Evolutionary conservation across 805 yeast genomes (phyloP), one percentile per base, ranked within the genome.

Genomic region (Yueomyces sinensis): DNA sequence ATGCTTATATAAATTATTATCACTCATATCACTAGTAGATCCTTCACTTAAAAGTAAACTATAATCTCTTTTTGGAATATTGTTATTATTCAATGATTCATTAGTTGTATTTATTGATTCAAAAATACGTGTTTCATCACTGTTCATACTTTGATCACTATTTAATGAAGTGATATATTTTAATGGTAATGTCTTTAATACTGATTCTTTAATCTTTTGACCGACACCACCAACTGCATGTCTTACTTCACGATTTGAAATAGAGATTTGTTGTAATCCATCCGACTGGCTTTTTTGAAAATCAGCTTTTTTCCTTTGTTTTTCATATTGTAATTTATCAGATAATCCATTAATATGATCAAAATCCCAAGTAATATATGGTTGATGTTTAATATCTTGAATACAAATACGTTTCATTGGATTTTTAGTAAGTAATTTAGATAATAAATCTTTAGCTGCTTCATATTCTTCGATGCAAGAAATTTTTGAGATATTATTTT

Each of bases 161-260:
- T 7, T 27, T 19, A 13, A 9, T 16, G 13, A 7, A 23, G 29
- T 16, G 24, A 31, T 22, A 29, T 29, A 22, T 29, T 39, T 37
- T 9, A 36, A 17, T 5, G 46, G 37, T 31, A 37, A 27, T 3
- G 33, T 32, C 25, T 41, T 43, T 4, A 46, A 30, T 13, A 43
- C 36, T 6, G 53, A 44, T 15, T 47, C 67, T 44, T 64, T 72
- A 30, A 83, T 64, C 36, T 76, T 65, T 33, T 73, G 68, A 6
- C 86, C 87, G 32, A 84, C 67, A n/a, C 94, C 94, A 25, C 76
- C 68, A 3, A 84, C 84, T 1, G 94, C 94, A 40, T 74, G 70
- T 41, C 75, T 70, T 6, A 82, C 68, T 39, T 84, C 94, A 37
- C 76, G 77, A 32, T 65, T 68, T 2, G 78, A 65, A 6, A 80